Percentiles rank a stretch among this genome's conserved stretches.
phyloP scores from a whole-genome alignment of 129 eudicot species.

The Gnaphalium uliginosum region DNA sequence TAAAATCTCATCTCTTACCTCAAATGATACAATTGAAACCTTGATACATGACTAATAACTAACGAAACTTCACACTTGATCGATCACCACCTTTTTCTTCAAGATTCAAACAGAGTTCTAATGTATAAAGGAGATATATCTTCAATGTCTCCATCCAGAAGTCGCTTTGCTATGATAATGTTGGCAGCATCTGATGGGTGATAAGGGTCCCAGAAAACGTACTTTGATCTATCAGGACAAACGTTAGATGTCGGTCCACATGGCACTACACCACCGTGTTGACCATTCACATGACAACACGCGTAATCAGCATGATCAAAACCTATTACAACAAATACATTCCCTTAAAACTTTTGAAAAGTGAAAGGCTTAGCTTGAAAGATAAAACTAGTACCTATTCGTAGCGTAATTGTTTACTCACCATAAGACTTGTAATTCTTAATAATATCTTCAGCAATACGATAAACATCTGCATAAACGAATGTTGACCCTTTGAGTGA shows the following conservation, averaged over 20 bases:
- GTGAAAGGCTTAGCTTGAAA: no score
- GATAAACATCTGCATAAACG: slow-evolving; percentile 71
- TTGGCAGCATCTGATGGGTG: slow-evolving; percentile 88
- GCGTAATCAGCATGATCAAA: slow-evolving; percentile 65
- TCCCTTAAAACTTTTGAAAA: neutral
- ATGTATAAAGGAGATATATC: slow-evolving; percentile 71
- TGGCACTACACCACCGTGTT: slow-evolving; percentile 76
- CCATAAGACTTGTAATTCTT: slow-evolving; percentile 62
- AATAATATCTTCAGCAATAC: slow-evolving; percentile 52
- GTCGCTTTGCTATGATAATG: slow-evolving; percentile 49
- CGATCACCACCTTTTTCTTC: slow-evolving; percentile 9
- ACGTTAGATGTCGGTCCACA: slow-evolving; percentile 73
- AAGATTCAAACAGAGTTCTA: slow-evolving; percentile 44
- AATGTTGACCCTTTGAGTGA: slow-evolving; percentile 65
- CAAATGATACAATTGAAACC: no score
- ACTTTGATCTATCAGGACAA: slow-evolving; percentile 75
- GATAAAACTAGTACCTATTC: no score
- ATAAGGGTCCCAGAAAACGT: slow-evolving; percentile 90
- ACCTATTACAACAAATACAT: slow-evolving; percentile 38
- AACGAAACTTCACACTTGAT: no score
- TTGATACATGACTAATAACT: no score
- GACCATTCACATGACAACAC: slow-evolving; percentile 62
- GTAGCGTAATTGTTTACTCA: slow-evolving; percentile 12
- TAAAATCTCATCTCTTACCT: no score
- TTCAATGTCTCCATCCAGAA: slow-evolving; percentile 56